A percentile compares a stretch with the other conserved stretches of the same genome.
Conservation (phyloP, 371 early-diverging fungal species). For the Apophysomyces elegans region DNA sequence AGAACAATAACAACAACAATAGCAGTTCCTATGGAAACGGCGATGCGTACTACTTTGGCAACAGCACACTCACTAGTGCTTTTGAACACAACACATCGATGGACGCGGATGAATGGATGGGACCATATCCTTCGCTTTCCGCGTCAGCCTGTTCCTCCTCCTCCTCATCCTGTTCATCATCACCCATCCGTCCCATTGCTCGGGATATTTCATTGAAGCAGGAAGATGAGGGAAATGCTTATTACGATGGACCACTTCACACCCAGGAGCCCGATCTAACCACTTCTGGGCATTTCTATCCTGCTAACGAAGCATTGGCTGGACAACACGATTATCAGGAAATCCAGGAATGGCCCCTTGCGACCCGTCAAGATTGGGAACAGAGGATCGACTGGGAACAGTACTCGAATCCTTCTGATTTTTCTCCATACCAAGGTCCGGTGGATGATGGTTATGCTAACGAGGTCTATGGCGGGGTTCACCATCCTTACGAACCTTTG, state of each 20-base stretch:
- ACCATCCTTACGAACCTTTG: constrained; percentile 9
- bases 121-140: background rate
- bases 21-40: background rate
- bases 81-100: constrained; percentile 8
- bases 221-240: constrained; percentile 10
- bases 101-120: constrained; percentile 9
- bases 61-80: background rate
- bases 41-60: background rate
- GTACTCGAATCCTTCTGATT: constrained; percentile 6
- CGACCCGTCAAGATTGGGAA: constrained; percentile 5
- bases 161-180: constrained; percentile 20
- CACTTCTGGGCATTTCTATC: constrained; percentile 14
- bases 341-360: constrained; percentile 1
- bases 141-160: constrained; percentile 15
- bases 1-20: background rate
- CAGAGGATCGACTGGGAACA: constrained; percentile 6
- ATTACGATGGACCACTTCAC: constrained; percentile 5
- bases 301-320: background rate
- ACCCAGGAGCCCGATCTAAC: constrained; percentile 16
- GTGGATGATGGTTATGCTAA: constrained; percentile 2
- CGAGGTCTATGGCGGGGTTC: background rate
- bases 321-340: constrained; percentile 12
- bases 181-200: constrained; percentile 15
- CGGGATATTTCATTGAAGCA: constrained; percentile 1
- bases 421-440: constrained; percentile 7